Base-by-base conservation (phyloP, 495 filamentous ascomycete species). In the Talaromyces stipitatus region DNA sequence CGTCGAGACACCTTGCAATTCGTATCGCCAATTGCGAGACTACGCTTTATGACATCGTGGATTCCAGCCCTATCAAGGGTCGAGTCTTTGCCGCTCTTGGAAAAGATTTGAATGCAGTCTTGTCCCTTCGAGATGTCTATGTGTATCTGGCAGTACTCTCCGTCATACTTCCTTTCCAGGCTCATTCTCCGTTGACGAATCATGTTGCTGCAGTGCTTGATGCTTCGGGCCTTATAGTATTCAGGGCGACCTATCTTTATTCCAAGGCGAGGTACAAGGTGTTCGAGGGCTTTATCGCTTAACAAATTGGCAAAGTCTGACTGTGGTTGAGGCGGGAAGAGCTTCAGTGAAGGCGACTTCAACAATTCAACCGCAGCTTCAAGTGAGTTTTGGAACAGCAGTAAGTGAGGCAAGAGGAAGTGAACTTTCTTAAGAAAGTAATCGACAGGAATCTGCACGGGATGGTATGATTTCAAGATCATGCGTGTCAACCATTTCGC, bases 401-500 rank as follows among this genome's bases (percentile, higher is more conserved):
- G 70, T 2, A 91, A 76, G 46, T 79, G 73, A 2, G 84, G 83
- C 0, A 90, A 69, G 5, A 82, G 68, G 11, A 78, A 77, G 59
- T 89, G 79, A 43, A 82, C 78, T 52, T 64, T 73, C 36, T 72
- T 70, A 51, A 82, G 68, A 2, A 79, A 68, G 51, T 78, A 58
- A 7, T 57, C 62, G 56, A 74, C 69, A 16, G 81, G 73, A 1
- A 85, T 50, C 6, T 80, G 62, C 2, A 92, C 78, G 0, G 88
- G 86, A 16, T 72, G 70, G 60, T 85, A 88, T 54, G 83, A 82
- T 67, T 95, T 94, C 18, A 97, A 69, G 32, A 97, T 80, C 65
- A 94, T 71, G 6, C 92, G 78, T 0, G 88, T 91, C 10, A 97
- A 77, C 92, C 92, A 96, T 71, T 96, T 96, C 0, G 85, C 88